Evolutionary conservation across 2,329 filamentous ascomycete genomes (phyloP).

Genomic region (Fusarium decemcellulare): DNA sequence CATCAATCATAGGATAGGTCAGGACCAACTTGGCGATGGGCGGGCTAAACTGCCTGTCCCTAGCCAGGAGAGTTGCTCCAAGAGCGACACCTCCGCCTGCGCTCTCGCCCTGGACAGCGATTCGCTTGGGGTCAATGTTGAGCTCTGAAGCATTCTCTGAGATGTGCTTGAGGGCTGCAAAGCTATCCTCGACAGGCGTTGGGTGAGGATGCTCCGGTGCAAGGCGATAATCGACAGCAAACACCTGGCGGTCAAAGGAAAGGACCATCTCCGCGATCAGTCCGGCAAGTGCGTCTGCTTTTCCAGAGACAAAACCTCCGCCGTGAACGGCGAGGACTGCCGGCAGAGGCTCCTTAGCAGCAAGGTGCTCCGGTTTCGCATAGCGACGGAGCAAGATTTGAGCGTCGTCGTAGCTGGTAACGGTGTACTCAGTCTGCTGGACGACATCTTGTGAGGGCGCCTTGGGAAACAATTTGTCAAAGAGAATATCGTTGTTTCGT

Average conservation of each 20-base stretch:
- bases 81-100: conserved; percentile 34
- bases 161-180: conserved; percentile 34
- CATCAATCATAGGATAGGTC: conserved; percentile 40
- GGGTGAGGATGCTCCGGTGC: conserved; percentile 38
- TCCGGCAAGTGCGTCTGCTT: conserved; percentile 18
- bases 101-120: conserved; percentile 37
- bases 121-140: conserved; percentile 31
- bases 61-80: conserved; percentile 26
- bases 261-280: conserved; percentile 9
- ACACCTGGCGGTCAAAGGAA: conserved; percentile 23
- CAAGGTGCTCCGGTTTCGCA: conserved; percentile 19
- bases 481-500: conserved; percentile 12
- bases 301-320: conserved; percentile 32
- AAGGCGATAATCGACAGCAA: conserved; percentile 41
- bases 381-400: conserved; percentile 33
- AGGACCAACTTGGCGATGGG: conserved; percentile 33
- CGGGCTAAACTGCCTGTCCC: conserved; percentile 34
- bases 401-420: conserved; percentile 31
- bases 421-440: conserved; percentile 21
- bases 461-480: conserved; percentile 17
- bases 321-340: conserved; percentile 34
- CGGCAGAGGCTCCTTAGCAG: conserved; percentile 22
- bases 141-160: conserved; percentile 27
- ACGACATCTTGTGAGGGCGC: conserved; percentile 7
- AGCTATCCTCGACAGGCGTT: conserved; percentile 32